These are phyloP conservation scores for Podospora fimiseda DNA, from an alignment of 495 filamentous ascomycete species.

Conservation along the genomic window DNA sequence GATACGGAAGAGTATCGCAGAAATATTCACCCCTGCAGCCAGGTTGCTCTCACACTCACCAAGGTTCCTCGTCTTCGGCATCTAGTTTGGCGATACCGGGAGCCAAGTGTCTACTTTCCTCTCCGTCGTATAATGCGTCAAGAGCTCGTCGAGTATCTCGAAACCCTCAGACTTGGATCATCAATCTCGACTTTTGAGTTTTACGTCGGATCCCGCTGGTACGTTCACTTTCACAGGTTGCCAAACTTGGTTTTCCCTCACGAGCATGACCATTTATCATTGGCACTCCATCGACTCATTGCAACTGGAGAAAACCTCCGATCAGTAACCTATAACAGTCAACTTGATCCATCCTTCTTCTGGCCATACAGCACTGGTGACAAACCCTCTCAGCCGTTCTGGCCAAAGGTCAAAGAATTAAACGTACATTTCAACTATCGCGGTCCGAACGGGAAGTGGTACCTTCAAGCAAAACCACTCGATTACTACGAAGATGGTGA, in stretches of 20 bases:
- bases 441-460: background rate
- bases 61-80: background rate
- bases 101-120: background rate
- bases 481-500: background rate
- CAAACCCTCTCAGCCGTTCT: background rate
- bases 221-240: background rate
- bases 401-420: background rate
- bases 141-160: background rate
- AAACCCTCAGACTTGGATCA: background rate
- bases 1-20: background rate
- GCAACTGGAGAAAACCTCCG: background rate
- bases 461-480: background rate
- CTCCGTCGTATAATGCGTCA: background rate
- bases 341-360: background rate
- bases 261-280: background rate
- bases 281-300: background rate
- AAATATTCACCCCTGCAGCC: background rate
- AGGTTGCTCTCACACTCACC: background rate
- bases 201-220: background rate
- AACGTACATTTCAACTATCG: background rate
- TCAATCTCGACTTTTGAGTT: background rate
- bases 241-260: background rate
- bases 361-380: background rate
- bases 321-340: background rate
- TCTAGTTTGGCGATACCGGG: background rate